Evolutionary conservation across 208 protist species (phyloP).

Genomic region (Crithidia bombi): DNA sequence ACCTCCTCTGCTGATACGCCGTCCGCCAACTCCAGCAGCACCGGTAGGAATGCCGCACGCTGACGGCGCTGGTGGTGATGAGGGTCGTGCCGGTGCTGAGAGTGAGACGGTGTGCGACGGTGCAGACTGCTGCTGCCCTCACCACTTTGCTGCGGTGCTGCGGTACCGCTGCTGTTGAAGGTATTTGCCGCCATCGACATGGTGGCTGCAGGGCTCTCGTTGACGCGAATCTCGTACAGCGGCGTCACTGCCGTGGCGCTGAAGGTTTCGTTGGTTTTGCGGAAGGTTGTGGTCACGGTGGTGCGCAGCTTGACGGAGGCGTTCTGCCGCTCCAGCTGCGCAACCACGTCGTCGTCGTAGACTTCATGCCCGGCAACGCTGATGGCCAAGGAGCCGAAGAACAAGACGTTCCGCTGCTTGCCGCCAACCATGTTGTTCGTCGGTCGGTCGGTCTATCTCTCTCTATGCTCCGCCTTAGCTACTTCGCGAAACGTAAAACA

Average conservation of each 20-base stretch:
- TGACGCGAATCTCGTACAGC: constrained; percentile 31
- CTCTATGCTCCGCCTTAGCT: not conserved
- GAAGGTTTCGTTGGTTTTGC: constrained; percentile 47
- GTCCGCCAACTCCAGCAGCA: constrained; percentile 58
- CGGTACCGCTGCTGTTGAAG: not conserved
- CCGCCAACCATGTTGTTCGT: constrained; percentile 8
- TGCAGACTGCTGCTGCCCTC: not conserved
- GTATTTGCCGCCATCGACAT: not conserved
- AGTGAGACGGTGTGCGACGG: constrained; percentile 5
- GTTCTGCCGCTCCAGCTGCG: constrained; percentile 40
- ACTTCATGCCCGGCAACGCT: constrained; percentile 59
- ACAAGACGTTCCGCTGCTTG: constrained; percentile 44
- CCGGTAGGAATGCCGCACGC: constrained; percentile 49
- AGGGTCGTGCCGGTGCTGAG: not conserved
- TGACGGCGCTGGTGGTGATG: constrained; percentile 18
- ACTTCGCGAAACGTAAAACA: too few relatives aligned
- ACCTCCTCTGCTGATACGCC: constrained; percentile 33
- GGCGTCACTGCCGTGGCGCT: constrained; percentile 46
- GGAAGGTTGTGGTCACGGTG: constrained; percentile 33
- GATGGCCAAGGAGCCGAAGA: constrained; percentile 66
- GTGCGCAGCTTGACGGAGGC: constrained; percentile 43
- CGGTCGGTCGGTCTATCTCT: not conserved
- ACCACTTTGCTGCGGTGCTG: not conserved
- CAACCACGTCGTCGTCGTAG: constrained; percentile 37
- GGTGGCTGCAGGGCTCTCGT: not conserved